These are phyloP conservation scores for Endothia cerciana DNA, from an alignment of 2,329 filamentous ascomycete species.

Conservation along the genomic window DNA sequence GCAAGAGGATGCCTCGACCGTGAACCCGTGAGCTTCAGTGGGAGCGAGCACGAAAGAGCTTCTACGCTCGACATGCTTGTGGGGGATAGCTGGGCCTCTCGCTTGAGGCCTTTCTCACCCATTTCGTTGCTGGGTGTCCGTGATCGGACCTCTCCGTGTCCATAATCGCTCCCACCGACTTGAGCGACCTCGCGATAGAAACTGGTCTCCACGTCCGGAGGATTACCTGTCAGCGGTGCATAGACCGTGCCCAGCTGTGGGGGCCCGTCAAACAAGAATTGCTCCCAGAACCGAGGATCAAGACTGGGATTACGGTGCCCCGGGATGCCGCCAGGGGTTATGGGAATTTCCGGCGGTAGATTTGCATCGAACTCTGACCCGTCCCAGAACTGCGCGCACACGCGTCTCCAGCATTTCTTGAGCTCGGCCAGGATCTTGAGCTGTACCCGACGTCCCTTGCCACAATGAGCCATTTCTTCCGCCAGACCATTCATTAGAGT, in stretches of 20 bases:
- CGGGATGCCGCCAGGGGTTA: slow-evolving; percentile 75
- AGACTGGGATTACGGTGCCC: slow-evolving; percentile 61
- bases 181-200: slow-evolving; percentile 53
- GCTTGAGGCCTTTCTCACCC: slow-evolving; percentile 31
- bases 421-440: slow-evolving; percentile 90
- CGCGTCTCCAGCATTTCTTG: slow-evolving; percentile 95
- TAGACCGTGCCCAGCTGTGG: slow-evolving; percentile 50
- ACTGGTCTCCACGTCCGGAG: slow-evolving; percentile 38
- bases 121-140: slow-evolving; percentile 49
- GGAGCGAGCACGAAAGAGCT: slow-evolving; percentile 67
- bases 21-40: slow-evolving; percentile 46
- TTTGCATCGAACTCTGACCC: slow-evolving; percentile 66
- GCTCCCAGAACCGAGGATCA: slow-evolving; percentile 59
- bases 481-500: slow-evolving; percentile 73
- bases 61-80: slow-evolving; percentile 63
- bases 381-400: slow-evolving; percentile 90
- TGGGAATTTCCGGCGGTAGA: slow-evolving; percentile 65
- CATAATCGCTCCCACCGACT: slow-evolving; percentile 31
- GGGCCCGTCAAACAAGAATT: slow-evolving; percentile 44
- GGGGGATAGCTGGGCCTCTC: slow-evolving; percentile 52
- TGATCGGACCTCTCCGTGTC: slow-evolving; percentile 42
- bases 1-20: slow-evolving; percentile 49
- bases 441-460: slow-evolving; percentile 53
- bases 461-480: slow-evolving; percentile 55
- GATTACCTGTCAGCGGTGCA: slow-evolving; percentile 35